Evolutionary conservation across 139 green algal species (phyloP).

Genomic region (Asterochloris erici): DNA sequence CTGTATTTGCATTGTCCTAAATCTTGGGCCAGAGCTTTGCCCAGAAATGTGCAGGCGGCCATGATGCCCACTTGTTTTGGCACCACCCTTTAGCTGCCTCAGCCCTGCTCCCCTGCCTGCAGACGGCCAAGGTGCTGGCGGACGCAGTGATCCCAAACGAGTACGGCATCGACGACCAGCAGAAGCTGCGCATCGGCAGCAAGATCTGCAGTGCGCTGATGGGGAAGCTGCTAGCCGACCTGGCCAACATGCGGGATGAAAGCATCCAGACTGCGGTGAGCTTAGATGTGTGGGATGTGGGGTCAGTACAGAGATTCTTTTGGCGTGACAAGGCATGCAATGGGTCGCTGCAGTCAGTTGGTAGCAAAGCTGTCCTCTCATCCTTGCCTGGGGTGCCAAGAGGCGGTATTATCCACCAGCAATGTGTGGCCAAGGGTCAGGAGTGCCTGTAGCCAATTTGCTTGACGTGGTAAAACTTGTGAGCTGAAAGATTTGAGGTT

Average conservation of each 20-base stretch:
- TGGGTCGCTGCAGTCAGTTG: too few species aligned
- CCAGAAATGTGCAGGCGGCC: background rate
- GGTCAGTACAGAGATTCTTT: too few species aligned
- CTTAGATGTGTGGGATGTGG: too few species aligned
- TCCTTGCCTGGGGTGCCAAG: too few species aligned
- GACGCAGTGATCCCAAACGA: constrained; percentile 86
- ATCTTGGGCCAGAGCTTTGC: background rate
- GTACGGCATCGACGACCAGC: constrained; percentile 68
- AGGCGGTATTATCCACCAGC: too few species aligned
- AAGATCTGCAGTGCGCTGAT: constrained; percentile 75
- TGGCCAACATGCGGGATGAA: constrained; percentile 83
- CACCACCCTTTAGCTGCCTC: background rate
- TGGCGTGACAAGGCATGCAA: too few species aligned
- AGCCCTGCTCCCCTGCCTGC: background rate
- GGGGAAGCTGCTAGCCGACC: constrained; percentile 90
- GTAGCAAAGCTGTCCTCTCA: too few species aligned
- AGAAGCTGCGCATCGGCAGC: constrained; percentile 77
- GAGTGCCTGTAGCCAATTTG: too few species aligned
- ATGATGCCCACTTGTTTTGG: background rate
- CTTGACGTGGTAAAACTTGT: too few species aligned
- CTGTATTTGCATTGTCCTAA: background rate
- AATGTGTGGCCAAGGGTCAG: too few species aligned
- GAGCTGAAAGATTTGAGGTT: too few species aligned
- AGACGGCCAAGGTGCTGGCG: constrained; percentile 69
- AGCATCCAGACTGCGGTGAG: constrained; percentile 50